Conservation (phyloP, 139 green algal genomes). For the Pedinophyceae sp. region DNA sequence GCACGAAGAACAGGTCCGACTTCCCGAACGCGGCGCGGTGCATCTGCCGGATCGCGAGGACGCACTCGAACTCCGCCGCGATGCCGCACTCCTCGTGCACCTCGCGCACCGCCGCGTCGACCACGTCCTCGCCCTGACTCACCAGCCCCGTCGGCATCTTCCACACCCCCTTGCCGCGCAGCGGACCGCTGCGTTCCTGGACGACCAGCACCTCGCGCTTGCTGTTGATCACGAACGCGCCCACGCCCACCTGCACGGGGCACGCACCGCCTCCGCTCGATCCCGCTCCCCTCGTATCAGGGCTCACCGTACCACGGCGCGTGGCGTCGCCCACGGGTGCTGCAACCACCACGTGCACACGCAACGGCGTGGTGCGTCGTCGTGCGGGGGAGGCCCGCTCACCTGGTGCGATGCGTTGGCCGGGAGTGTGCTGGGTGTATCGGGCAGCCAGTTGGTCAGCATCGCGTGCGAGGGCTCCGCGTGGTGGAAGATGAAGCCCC, state of each 20-base stretch:
- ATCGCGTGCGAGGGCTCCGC: background rate
- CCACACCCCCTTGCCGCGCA: background rate
- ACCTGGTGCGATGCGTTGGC: background rate
- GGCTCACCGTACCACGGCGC: no score
- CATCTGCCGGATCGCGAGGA: background rate
- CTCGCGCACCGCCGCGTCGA: background rate
- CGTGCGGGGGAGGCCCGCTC: no score
- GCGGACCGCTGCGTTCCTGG: background rate
- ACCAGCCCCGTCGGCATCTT: conserved; percentile 2
- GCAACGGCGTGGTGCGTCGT: no score
- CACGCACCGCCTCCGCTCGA: no score
- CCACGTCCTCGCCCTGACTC: background rate
- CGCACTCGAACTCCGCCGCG: background rate
- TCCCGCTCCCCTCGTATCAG: no score
- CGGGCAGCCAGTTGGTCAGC: background rate
- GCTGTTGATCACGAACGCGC: background rate
- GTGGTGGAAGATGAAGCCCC: conserved; percentile 1
- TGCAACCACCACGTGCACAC: no score
- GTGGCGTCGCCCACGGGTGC: no score
- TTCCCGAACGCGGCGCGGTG: background rate
- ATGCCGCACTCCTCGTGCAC: conserved; percentile 1
- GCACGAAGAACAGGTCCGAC: conserved; percentile 1
- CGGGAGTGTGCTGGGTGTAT: background rate
- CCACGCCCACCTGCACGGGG: conserved; percentile 6
- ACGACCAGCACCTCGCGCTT: conserved; percentile 2